Evolutionary conservation across 1,284 basidiomycete species (phyloP), one percentile per base, ranked within the genome.

Genomic region (Sanghuangporus sanghuang): DNA sequence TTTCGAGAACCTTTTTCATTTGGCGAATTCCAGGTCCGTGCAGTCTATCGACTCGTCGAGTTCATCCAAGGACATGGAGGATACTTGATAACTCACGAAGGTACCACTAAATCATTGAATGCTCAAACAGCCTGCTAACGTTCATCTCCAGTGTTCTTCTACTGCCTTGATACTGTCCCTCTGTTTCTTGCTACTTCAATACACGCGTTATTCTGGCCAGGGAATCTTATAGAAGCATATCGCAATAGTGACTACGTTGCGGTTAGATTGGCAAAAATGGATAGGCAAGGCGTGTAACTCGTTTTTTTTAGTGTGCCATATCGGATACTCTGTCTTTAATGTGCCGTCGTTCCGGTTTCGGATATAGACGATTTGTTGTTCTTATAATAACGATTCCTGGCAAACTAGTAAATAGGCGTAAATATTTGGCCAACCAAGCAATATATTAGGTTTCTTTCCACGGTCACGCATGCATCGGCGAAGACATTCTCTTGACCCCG

Each of bases 81-180:
- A 5, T 75, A 73, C 62, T 70, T 78, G 21, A 69, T 75, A 6
- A 77, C 74, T 1, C 73, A 75, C 66, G 77, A 78, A 68, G 50
- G 66, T 67, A 35, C 52, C 27, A 32, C 14, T 18, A 12, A 12
- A 44, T 44, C 7, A 32, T 44, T 12, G 11, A 44, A 14, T 44
- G 42, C 2, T 44, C 5, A 9, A 44, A 9, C 3, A 44, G 11
- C 4, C 12, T 44, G 42, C 42, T 44, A 5, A 32, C 3, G 27
- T 5, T 49, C 12, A 14, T 18, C 21, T 36, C 27, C 46, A 74
- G 72, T 71, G 6, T 79, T 74, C 68, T 79, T 80, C 67, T 77
- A 80, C 57, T 69, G 73, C 5, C 73, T 81, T 44, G 79, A 81
- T 65, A 75, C 78, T 1, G 68, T 76, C 12, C 73, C 75, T 4